phyloP scores from a whole-genome alignment of 257 asterid species.

The Salvia hispanica region DNA sequence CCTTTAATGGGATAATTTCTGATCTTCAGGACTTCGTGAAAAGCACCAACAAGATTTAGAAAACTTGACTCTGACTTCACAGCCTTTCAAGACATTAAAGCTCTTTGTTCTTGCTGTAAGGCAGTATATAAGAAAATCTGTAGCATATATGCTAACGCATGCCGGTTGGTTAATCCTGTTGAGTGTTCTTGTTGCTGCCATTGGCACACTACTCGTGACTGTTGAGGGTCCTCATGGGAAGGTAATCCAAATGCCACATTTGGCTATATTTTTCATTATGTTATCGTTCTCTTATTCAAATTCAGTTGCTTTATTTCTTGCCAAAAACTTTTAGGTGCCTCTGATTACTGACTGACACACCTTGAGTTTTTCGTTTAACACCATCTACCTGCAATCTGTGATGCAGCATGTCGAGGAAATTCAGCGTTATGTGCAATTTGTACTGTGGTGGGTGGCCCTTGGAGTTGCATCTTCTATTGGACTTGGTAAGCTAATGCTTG shows the following conservation, averaged over 20 bases:
- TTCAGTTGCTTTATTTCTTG: neutral
- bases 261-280: neutral
- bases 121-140: conserved; percentile 57
- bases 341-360: conserved; percentile 9
- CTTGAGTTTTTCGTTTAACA: conserved; percentile 13
- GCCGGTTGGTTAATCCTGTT: conserved; percentile 53
- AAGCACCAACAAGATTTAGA: conserved; percentile 69
- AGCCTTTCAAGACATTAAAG: conserved; percentile 70
- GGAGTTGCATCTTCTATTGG: conserved; percentile 98
- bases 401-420: conserved; percentile 81
- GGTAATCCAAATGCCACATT: conserved; percentile 39
- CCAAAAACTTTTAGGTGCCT: neutral
- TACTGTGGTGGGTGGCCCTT: conserved; percentile 91
- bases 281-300: neutral
- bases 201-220: conserved; percentile 45
- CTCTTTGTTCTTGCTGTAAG: conserved; percentile 59
- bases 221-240: conserved; percentile 73
- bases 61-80: conserved; percentile 57
- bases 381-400: neutral
- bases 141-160: conserved; percentile 64
- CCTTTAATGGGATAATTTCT: conserved; percentile 25
- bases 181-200: conserved; percentile 36
- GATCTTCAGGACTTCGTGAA: conserved; percentile 55
- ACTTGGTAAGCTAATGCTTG: conserved; percentile 59
- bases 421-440: conserved; percentile 56